Percentiles rank a stretch among this genome's conserved stretches.
These are phyloP conservation scores for Arabidopsis hybrid DNA, from an alignment of 441 rosid species.

Conservation along the genomic window DNA sequence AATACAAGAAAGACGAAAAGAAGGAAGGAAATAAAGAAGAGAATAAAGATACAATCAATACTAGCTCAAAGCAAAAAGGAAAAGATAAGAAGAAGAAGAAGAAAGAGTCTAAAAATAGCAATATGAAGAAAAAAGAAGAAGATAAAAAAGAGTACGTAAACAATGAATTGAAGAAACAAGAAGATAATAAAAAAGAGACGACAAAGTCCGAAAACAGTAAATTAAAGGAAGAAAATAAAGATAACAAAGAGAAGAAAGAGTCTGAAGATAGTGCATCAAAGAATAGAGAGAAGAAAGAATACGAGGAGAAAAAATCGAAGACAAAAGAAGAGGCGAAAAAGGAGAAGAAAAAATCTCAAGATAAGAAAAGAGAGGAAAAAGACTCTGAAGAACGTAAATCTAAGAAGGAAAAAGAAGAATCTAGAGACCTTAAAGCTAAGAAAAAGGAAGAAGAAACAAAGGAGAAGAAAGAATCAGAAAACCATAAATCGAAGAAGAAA, in stretches of 20 bases:
- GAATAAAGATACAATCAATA: not conserved
- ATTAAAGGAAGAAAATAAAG: not conserved
- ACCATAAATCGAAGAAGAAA: not conserved
- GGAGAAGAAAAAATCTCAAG: not conserved
- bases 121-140: not conserved
- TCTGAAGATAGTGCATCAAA: not conserved
- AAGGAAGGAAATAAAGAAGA: slow-evolving; percentile 1
- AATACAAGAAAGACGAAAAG: not conserved
- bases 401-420: not conserved
- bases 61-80: not conserved
- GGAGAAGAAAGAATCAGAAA: not conserved
- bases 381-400: not conserved
- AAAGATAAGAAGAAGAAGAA: not conserved
- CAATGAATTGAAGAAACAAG: too few species aligned
- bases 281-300: not conserved
- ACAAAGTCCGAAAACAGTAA: too few species aligned
- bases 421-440: not conserved
- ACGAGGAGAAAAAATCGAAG: not conserved
- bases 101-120: not conserved
- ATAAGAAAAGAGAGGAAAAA: not conserved
- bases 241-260: not conserved
- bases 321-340: not conserved
- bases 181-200: too few species aligned
- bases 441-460: not conserved
- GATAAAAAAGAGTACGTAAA: not conserved